Evolutionary conservation across 208 protist genomes (phyloP).

Genomic region (Acanthamoeba royreba): DNA sequence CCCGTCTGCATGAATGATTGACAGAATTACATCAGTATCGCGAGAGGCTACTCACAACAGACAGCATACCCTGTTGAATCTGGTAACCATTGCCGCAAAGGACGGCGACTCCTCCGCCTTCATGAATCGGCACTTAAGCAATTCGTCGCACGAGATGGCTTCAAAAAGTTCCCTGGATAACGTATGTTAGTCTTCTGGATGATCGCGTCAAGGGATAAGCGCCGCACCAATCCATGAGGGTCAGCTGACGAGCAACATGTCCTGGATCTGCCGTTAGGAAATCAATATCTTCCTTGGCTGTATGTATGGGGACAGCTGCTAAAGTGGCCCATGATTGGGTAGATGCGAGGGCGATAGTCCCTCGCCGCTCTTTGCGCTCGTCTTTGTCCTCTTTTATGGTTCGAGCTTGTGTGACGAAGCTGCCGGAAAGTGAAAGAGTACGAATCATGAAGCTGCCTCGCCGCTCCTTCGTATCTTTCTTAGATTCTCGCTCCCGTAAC

Average conservation of each 20-base stretch:
- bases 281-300: neutral
- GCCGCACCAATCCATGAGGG: neutral
- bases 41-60: neutral
- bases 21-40: neutral
- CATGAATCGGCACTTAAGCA: constrained; percentile 17
- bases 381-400: neutral
- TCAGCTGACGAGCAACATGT: neutral
- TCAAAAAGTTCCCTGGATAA: neutral
- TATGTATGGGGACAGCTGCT: neutral
- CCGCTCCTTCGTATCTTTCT: neutral
- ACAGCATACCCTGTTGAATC: neutral
- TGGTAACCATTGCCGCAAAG: neutral
- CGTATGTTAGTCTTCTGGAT: neutral
- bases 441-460: constrained; percentile 28
- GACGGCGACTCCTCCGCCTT: neutral
- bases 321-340: neutral
- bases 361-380: neutral
- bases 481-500: neutral
- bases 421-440: neutral
- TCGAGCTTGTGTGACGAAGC: neutral
- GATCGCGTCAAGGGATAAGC: neutral
- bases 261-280: neutral
- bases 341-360: neutral
- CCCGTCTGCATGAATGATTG: neutral
- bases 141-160: neutral